phyloP scores from a whole-genome alignment of 441 rosid species.

The Pelargonium australe region DNA sequence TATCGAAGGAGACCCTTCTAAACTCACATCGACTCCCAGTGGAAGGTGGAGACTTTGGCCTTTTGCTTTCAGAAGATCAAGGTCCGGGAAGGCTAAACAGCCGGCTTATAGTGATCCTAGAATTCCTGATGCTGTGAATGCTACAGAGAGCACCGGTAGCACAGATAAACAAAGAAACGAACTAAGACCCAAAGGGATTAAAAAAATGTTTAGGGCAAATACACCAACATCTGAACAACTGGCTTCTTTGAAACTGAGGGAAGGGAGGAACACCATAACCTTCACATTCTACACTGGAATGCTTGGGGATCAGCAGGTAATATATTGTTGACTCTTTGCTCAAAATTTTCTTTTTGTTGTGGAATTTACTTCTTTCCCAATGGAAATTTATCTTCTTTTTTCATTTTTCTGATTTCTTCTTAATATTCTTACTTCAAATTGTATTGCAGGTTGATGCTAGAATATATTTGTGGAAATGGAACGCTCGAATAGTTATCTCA shows the following conservation, averaged over 20 bases:
- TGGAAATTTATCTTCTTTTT: neutral
- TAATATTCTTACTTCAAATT: conserved; percentile 8
- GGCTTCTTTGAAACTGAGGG: conserved; percentile 72
- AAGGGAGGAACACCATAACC: conserved; percentile 65
- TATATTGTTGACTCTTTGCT: conserved; percentile 14
- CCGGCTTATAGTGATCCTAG: conserved; percentile 26
- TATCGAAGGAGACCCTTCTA: conserved; percentile 37
- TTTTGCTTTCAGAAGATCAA: conserved; percentile 52
- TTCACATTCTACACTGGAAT: conserved; percentile 86
- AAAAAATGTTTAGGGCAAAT: conserved; percentile 46
- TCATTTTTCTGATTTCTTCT: conserved; percentile 15
- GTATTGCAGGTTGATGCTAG: conserved; percentile 76
- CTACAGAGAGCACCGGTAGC: conserved; percentile 24
- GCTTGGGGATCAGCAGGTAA: conserved; percentile 88
- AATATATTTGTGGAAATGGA: conserved; percentile 95
- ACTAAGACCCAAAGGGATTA: conserved; percentile 34
- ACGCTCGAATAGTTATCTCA: conserved; percentile 76
- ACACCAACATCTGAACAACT: conserved; percentile 88
- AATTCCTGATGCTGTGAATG: conserved; percentile 28
- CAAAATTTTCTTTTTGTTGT: conserved; percentile 7
- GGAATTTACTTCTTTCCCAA: conserved; percentile 2
- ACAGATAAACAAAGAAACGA: conserved; percentile 24
- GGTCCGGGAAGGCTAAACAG: conserved; percentile 32
- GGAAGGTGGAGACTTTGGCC: conserved; percentile 96
- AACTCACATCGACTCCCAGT: conserved; percentile 27